Evolutionary conservation across 2,329 filamentous ascomycete species (phyloP), one percentile per base, ranked within the genome.

Genomic region (Exophiala sp.): DNA sequence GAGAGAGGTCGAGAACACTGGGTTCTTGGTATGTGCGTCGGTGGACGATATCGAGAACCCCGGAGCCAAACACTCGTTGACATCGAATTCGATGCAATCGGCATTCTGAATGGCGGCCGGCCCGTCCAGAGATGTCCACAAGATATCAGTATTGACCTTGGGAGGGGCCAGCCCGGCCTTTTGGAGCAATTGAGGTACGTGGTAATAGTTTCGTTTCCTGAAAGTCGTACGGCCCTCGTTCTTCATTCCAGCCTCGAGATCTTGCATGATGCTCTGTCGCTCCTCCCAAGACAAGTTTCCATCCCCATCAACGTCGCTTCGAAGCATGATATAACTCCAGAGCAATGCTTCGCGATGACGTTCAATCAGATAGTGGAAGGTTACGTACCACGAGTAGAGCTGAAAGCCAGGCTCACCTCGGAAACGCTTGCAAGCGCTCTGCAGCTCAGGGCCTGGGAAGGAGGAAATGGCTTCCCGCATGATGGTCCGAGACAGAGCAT

Each of bases 281-380:
- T 57, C 54, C 2, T 57, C 47, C 54, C 54, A 57, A 7, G 43
- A 50, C 27, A 57, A 21, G 24, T 49, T 54, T 2, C 54, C 54
- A 21, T 57, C 50, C 4, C 44, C 44, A 32, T 57, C 51, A 5
- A 45, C 38, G 41, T 57, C 54, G 18, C 43, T 50, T 4, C 51
- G 50, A 14, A 53, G 47, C 54, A 57, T 57, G 27, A 57, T 52
- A n/a, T 54, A 54, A 10, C 51, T 54, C 54, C 54, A 57, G 6
- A 57, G 41, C 27, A 57, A 24, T 14, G 48, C 50, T 21, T 57
- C 54, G 9, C 54, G 51, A 27, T 54, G 48, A 9, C 54, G 51
- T 34, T 57, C 54, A 14, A 57, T 57, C 8, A 50, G 27, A 24
- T 57, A 57, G 41, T 57, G 54, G 45, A 54, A 54, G 6, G 51